phyloP scores from a whole-genome alignment of 2,329 filamentous ascomycete species.

The Aspergillus fructus region DNA sequence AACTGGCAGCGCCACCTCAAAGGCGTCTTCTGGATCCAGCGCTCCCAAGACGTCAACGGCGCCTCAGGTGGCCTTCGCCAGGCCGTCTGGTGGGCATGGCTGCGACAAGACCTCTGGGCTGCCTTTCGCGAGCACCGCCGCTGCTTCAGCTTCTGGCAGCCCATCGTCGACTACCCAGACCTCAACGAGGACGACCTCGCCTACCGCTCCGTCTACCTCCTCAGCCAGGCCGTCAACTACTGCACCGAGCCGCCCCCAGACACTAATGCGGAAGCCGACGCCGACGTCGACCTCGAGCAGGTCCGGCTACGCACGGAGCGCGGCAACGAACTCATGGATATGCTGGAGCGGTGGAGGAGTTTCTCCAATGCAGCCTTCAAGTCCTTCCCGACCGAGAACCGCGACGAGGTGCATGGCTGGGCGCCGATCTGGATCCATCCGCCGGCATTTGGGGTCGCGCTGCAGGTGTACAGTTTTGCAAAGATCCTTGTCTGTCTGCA shows the following conservation, averaged over 20 bases:
- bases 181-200: not conserved
- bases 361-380: not conserved
- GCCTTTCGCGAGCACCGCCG: slow-evolving; percentile 59
- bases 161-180: not conserved
- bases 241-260: not conserved
- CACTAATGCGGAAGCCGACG: not conserved
- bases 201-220: not conserved
- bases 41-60: slow-evolving; percentile 62
- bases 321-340: not conserved
- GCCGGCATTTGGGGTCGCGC: not conserved
- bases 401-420: not conserved
- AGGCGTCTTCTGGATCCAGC: slow-evolving; percentile 66
- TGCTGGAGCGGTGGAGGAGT: not conserved
- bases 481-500: not conserved
- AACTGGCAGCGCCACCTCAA: slow-evolving; percentile 64
- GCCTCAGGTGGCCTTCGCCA: slow-evolving; percentile 57
- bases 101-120: slow-evolving; percentile 65
- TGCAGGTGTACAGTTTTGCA: not conserved
- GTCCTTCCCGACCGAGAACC: not conserved
- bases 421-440: not conserved
- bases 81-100: slow-evolving; percentile 66
- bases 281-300: not conserved
- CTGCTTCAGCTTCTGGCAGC: slow-evolving; percentile 57
- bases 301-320: not conserved
- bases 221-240: not conserved